Evolutionary conservation across 2,329 filamentous ascomycete species (phyloP), one percentile per base, ranked within the genome.

Genomic region (Passalora sequoiae): DNA sequence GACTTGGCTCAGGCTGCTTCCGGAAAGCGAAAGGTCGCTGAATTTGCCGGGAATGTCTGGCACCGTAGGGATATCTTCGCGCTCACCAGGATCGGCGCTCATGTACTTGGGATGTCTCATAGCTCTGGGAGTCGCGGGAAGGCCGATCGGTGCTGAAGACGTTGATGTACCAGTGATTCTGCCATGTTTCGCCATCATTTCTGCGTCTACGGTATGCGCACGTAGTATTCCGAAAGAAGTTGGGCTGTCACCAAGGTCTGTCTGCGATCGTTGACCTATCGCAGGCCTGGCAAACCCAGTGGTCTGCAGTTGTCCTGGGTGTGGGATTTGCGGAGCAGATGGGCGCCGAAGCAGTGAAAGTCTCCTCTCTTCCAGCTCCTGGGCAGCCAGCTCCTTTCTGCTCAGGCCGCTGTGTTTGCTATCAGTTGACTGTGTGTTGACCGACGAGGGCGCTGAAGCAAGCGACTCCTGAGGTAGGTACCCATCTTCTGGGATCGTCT

Each of bases 61-160:
- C 8, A 79, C 70, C n/a, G 72, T 70, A 17, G 76, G 76, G 69
- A 22, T 41, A n/a, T 32, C 65, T 12, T 75, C 70, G 24, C 69
- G 64, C 32, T 72, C 68, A 35, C 68, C 69, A 30, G 73, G 69
- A 45, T 81, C 76, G 2, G 73, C 66, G 53, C 79, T 77, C 62
- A 75, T 75, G 54, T 91, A 81, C 31, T 86, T 80, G 1, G 79
- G 77, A 61, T 94, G 80, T 15, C 85, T 80, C 89, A 96, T 94
- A 1, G 89, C 89, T 68, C 87, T 83, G 21, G 91, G 89, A 1
- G 89, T 96, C 2, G 89, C 87, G 10, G 91, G 89, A n/a, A 95
- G 75, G 0, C 89, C 89, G 39, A 91, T 76, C 4, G 77, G 74
- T 1, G 69, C 69, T 10, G 74, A 73, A 10, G 76, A 71, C 1